phyloP scores from a whole-genome alignment of 768 basidiomycete species.

The Fibroporia radiculosa region DNA sequence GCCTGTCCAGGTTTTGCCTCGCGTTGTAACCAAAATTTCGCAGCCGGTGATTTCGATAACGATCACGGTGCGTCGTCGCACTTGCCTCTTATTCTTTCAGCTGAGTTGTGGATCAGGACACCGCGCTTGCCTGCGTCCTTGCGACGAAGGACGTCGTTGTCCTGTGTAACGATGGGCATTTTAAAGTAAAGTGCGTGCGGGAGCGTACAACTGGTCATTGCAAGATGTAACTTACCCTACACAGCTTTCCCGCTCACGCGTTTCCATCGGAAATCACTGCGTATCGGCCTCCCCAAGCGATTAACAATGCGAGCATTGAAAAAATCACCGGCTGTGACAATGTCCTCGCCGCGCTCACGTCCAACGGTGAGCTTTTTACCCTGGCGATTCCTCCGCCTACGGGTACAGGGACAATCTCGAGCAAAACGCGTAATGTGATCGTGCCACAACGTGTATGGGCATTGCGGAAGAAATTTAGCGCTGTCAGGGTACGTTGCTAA shows the following conservation, averaged over 20 bases:
- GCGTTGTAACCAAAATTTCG: conserved; percentile 72
- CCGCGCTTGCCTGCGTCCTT: conserved; percentile 75
- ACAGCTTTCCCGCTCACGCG: conserved; percentile 68
- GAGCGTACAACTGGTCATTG: too few relatives aligned
- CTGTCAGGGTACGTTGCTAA: conserved; percentile 57
- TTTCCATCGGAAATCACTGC: conserved; percentile 72
- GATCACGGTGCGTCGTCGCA: conserved; percentile 45
- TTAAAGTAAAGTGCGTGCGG: conserved; percentile 61
- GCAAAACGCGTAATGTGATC: conserved; percentile 32
- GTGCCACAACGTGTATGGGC: conserved; percentile 92
- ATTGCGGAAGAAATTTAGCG: conserved; percentile 76
- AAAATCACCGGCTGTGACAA: conserved; percentile 79
- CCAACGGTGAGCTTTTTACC: conserved; percentile 87
- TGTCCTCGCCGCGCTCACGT: conserved; percentile 74
- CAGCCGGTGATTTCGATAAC: conserved; percentile 65
- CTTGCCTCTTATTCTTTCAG: background rate
- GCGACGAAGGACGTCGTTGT: conserved; percentile 77
- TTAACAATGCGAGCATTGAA: conserved; percentile 59
- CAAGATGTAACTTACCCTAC: too few relatives aligned
- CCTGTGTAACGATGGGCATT: conserved; percentile 67
- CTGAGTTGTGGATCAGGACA: conserved; percentile 43
- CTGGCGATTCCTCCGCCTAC: conserved; percentile 45
- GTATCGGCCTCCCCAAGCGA: conserved; percentile 76
- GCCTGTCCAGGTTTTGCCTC: conserved; percentile 68
- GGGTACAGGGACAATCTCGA: conserved; percentile 12